Base-by-base conservation (phyloP, 108 stramenopile species). In the Phaeodactylum tricornutum region DNA sequence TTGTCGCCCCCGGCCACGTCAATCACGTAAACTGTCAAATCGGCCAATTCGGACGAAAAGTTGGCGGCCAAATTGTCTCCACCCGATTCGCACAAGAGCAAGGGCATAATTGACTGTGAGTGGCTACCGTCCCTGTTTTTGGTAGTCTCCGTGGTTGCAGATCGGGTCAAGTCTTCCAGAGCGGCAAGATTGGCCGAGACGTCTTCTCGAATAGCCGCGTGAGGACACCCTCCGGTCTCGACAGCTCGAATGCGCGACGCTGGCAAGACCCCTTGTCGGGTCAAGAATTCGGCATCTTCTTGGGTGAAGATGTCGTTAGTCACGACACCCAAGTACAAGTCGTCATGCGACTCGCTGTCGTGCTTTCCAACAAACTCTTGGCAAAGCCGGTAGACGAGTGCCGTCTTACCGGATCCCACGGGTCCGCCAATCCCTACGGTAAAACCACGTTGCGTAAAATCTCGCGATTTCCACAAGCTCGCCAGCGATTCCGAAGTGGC, bases 291-390 rank as follows among this genome's bases (percentile, higher is more conserved):
- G 27, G 82, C 87, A 72, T 98, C 97, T 71, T 98, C 97, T 47
- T 85, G 85, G 3, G 97, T 98, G 57, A 98, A 98, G 35, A 98
- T 98, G 40, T 98, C 97, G 57, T 98, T 98, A 12, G 97, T 98
- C 0, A 98, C 93, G 4, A 89, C 95, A 4, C 64, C 84, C 15
- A 50, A 0, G 38, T 32, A 21, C 1, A 50, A 19, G 26, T 26
- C 40, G 46, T 27, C 11, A 17, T 32, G 66, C 35, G 35, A 39
- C 52, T 35, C 33, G 14, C n/a, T 15, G 15, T n/a, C 45, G 2
- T 39, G 31, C 21, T 52, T 56, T 34, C 54, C 59, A 0, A 81
- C 68, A 26, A 92, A 60, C 14, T 52, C 42, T 43, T 70, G 68
- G 43, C 80, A 85, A 40, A 96, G 66, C n/a, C 68, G 66, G 28